Base-by-base conservation (phyloP, 371 early-diverging fungal species). In the Parasitella parasitica region DNA sequence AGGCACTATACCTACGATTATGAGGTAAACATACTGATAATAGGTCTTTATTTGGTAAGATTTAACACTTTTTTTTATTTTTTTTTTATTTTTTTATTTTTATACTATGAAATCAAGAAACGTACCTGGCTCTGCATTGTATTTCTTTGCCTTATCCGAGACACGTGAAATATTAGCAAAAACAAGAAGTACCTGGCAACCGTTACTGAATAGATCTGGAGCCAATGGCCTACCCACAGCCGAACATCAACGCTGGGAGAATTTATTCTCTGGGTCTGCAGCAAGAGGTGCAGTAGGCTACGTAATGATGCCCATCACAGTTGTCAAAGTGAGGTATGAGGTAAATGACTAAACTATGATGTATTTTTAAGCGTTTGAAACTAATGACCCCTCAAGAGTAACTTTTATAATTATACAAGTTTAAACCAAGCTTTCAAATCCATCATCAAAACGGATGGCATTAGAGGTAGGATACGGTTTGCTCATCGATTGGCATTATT, bases 291-390 rank as follows among this genome's bases (percentile, higher is more conserved):
- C 87, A 5, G 92, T 92, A 9, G 97, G 97, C 0, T 87, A 94
- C 54, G 66, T 95, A 0, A 84, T 96, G 85, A 98, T 97, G 97
- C 98, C 98, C 0, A 83, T 94, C 4, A 91, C 97, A 4, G 92
- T 97, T 32, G 82, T 97, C 60, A 98, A 98, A 81, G 91, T 94
- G 32, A 83, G 95, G 53, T 96, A 86, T 63, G 98, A 97, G 84
- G 92, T 92, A 77, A 35, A 30, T 55, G 1, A 28, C 18, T 3
- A 20, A 35, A 35, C 20, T 18, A 34, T 35, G 12, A 16, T 13
- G 11, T 34, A 18, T 22, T n/a, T n/a, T n/a, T n/a, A n/a, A n/a
- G n/a, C n/a, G n/a, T n/a, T n/a, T n/a, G n/a, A n/a, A n/a, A n/a
- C n/a, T n/a, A n/a, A 64, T n/a, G n/a, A n/a, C n/a, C n/a, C n/a